A percentile compares a stretch with the other conserved stretches of the same genome.
These are phyloP conservation scores for Acidiella bohemica DNA, from an alignment of 495 filamentous ascomycete genomes.

Conservation along the genomic window DNA sequence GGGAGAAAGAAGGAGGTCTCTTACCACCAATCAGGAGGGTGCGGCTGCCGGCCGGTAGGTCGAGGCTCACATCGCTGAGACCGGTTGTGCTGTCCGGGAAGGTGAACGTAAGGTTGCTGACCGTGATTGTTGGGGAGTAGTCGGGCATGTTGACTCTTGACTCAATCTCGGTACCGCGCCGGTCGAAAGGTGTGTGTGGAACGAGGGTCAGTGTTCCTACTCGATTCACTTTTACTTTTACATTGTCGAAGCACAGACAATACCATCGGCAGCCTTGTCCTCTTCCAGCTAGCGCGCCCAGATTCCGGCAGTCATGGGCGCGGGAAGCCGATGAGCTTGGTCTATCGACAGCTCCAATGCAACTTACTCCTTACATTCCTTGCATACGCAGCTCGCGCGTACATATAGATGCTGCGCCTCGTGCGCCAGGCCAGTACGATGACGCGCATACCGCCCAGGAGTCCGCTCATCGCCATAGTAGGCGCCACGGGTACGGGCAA, in stretches of 20 bases:
- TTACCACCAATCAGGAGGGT: slow-evolving; percentile 85
- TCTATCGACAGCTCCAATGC: too few species aligned
- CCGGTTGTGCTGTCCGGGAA: slow-evolving; percentile 72
- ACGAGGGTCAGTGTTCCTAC: too few species aligned
- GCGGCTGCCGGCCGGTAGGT: slow-evolving; percentile 68
- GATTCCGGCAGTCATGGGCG: neutral
- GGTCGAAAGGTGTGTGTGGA: too few species aligned
- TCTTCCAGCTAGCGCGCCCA: too few species aligned
- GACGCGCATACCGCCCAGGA: slow-evolving; percentile 13
- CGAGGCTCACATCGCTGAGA: slow-evolving; percentile 53
- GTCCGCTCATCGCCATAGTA: slow-evolving; percentile 67
- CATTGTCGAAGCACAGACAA: too few species aligned
- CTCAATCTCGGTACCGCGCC: neutral
- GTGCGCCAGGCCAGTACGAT: slow-evolving; percentile 1
- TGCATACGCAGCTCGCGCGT: too few species aligned
- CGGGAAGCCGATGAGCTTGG: too few species aligned
- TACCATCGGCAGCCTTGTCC: too few species aligned
- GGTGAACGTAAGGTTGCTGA: slow-evolving; percentile 67
- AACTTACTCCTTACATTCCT: too few species aligned
- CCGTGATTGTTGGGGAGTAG: slow-evolving; percentile 44
- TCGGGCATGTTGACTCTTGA: neutral
- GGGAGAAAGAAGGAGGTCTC: slow-evolving; percentile 6
- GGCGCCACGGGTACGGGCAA: slow-evolving; percentile 95
- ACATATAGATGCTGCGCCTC: neutral
- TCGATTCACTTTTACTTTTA: too few species aligned